These are phyloP conservation scores for Coniferiporia sulphurascens DNA, from an alignment of 1,284 basidiomycete genomes.

Conservation along the genomic window DNA sequence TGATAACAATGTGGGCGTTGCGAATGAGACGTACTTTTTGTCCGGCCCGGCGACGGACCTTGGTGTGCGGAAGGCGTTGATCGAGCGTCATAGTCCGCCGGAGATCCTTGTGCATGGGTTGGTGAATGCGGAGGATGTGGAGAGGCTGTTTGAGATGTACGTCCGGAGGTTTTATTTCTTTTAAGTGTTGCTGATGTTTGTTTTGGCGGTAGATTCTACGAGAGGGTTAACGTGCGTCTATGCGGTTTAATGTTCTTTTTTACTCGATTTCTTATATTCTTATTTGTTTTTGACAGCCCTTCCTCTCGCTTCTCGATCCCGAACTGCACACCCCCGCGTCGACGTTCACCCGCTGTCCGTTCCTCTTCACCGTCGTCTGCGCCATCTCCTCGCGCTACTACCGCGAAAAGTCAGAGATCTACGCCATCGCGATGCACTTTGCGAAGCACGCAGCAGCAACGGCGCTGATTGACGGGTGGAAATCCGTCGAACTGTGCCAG, in stretches of 20 bases:
- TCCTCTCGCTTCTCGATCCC: conserved; percentile 70
- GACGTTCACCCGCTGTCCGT: conserved; percentile 74
- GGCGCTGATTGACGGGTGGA: conserved; percentile 77
- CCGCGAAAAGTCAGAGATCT: conserved; percentile 69
- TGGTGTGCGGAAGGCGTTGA: conserved; percentile 62
- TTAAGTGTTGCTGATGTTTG: conserved; percentile 3
- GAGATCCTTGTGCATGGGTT: conserved; percentile 80
- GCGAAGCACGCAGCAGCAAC: conserved; percentile 77
- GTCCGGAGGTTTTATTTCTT: conserved; percentile 26
- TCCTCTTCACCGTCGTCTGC: conserved; percentile 80
- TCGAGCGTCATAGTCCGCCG: conserved; percentile 75
- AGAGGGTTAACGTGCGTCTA: conserved; percentile 58
- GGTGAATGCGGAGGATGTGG: conserved; percentile 75
- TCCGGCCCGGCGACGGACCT: conserved; percentile 74
- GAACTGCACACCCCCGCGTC: conserved; percentile 65
- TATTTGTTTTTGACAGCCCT: conserved; percentile 44
- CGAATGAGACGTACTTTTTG: conserved; percentile 78
- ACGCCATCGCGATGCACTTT: conserved; percentile 83
- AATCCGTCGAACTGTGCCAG: conserved; percentile 55
- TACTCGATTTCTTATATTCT: neutral
- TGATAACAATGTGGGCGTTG: conserved; percentile 71
- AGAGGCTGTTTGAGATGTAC: conserved; percentile 79
- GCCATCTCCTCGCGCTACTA: conserved; percentile 76
- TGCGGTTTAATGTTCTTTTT: neutral
- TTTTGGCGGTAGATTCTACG: conserved; percentile 51